These are phyloP conservation scores for Coccinonectria pachysandricola DNA, from an alignment of 2,329 filamentous ascomycete genomes.

Conservation along the genomic window DNA sequence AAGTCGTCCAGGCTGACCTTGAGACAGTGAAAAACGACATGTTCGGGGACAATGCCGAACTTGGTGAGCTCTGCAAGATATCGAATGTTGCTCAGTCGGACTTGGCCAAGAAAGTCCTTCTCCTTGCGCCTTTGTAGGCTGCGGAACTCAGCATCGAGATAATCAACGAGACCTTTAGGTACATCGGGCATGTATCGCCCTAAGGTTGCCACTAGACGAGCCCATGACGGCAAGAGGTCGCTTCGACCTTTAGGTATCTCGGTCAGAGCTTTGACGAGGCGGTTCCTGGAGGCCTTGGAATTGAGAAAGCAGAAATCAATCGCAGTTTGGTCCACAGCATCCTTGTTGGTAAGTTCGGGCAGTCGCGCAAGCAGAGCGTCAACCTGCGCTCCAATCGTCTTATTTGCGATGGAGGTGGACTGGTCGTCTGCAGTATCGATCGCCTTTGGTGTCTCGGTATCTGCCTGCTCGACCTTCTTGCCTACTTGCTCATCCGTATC, in stretches of 20 bases:
- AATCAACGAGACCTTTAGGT: constrained; percentile 81
- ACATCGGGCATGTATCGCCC: constrained; percentile 91
- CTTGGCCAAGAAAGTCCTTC: constrained; percentile 92
- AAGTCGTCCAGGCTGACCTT: constrained; percentile 98
- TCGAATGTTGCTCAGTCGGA: constrained; percentile 88
- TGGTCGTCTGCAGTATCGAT: constrained; percentile 60
- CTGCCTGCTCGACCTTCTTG: constrained; percentile 55
- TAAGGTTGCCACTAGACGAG: constrained; percentile 85
- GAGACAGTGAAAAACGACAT: constrained; percentile 96
- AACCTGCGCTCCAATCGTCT: constrained; percentile 93
- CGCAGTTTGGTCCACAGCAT: constrained; percentile 81
- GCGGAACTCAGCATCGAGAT: constrained; percentile 92
- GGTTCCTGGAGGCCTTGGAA: constrained; percentile 93
- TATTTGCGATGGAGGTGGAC: constrained; percentile 92
- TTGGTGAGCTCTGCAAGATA: constrained; percentile 96
- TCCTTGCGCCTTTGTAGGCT: constrained; percentile 94
- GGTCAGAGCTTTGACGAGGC: constrained; percentile 83
- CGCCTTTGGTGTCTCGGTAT: constrained; percentile 41
- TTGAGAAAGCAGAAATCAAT: constrained; percentile 98
- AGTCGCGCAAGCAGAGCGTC: constrained; percentile 79
- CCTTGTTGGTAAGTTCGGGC: constrained; percentile 87
- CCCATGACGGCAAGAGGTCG: constrained; percentile 82
- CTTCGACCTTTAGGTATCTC: constrained; percentile 91
- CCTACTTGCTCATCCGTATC: constrained; percentile 75
- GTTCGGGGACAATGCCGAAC: constrained; percentile 94